Base-by-base conservation (phyloP, 345 rosid genomes). In the Linum lewisii region DNA sequence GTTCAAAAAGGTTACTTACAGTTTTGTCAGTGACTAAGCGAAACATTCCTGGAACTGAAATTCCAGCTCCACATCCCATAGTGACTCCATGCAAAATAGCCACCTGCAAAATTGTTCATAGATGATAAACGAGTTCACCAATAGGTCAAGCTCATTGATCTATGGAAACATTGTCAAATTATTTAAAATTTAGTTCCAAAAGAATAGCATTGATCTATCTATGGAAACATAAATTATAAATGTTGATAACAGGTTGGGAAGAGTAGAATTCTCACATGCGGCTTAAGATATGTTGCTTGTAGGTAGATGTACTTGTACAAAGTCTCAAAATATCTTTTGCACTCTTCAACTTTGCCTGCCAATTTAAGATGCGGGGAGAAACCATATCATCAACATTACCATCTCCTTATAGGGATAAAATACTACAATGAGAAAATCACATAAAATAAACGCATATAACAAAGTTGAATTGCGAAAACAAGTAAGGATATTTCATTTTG, bases 241-340 rank as follows among this genome's bases (percentile, higher is more conserved):
- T 29, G 34, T 29, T 29, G 34, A 4, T 29, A 5, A 8, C 5
- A 29, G 34, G 34, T 8, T 8, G 6, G 52, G 22, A 60, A 54
- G 51, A 51, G 63, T 73, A 63, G 63, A 57, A 53, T 24, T 34
- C 95, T 84, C 73, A 83, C 95, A 78, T 85, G 86, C 63, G 99
- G 95, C 74, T 89, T 85, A 65, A 85, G 62, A 75, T 82, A 89
- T 44, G 94, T 93, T 72, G 87, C 95, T 79, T 86, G 97, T 51
- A 89, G 72, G 74, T 93, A 93, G 15, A 79, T 90, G 70, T 82
- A 89, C 69, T 89, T 82, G 69, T 93, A 85, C 26, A 93, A 66
- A 10, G 75, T 72, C 68, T 73, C 73, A 21, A 82, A 80, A 79
- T 79, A 89, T 21, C 65, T 61, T 70, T 79, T 86, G 69, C 93